A percentile compares a stretch with the other conserved stretches of the same genome.
These are phyloP conservation scores for Silene noctiflora DNA, from an alignment of 179 eudicot genomes.

Conservation along the genomic window DNA sequence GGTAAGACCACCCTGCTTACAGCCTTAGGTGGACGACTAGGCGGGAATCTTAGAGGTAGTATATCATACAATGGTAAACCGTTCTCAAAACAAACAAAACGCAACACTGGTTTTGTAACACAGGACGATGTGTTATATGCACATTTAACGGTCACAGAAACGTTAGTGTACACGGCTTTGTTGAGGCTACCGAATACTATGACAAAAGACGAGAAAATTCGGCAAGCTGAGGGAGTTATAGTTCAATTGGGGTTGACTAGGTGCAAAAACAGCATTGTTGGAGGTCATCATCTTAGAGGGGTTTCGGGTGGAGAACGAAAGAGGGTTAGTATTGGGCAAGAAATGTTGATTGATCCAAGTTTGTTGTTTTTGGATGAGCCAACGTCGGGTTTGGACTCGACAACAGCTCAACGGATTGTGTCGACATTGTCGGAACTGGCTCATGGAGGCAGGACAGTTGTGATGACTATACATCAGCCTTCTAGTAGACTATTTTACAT, in stretches of 20 bases:
- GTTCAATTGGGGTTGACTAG: conserved; percentile 47
- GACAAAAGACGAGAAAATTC: conserved; percentile 39
- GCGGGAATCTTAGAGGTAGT: conserved; percentile 46
- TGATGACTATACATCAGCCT: conserved; percentile 90
- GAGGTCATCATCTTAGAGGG: conserved; percentile 54
- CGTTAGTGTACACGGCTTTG: conserved; percentile 64
- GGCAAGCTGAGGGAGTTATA: conserved; percentile 47
- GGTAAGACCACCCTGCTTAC: conserved; percentile 83
- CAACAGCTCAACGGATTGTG: conserved; percentile 76
- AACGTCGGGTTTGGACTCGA: conserved; percentile 82
- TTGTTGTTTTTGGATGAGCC: conserved; percentile 79
- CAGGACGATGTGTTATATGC: conserved; percentile 79
- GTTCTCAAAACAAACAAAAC: conserved; percentile 49
- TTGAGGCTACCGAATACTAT: conserved; percentile 58
- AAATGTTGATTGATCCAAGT: conserved; percentile 78
- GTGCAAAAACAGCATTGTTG: conserved; percentile 65
- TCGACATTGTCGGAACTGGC: conserved; percentile 51
- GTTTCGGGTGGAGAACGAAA: conserved; percentile 83
- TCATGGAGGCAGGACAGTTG: conserved; percentile 61
- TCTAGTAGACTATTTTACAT: conserved; percentile 76
- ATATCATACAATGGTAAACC: conserved; percentile 56
- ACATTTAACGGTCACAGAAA: conserved; percentile 64
- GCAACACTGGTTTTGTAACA: conserved; percentile 68
- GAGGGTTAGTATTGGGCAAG: conserved; percentile 81
- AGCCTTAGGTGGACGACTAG: conserved; percentile 65